These are phyloP conservation scores for Debaryomycetaceae sp. DNA, from an alignment of 1,139 yeast species.

Conservation along the genomic window DNA sequence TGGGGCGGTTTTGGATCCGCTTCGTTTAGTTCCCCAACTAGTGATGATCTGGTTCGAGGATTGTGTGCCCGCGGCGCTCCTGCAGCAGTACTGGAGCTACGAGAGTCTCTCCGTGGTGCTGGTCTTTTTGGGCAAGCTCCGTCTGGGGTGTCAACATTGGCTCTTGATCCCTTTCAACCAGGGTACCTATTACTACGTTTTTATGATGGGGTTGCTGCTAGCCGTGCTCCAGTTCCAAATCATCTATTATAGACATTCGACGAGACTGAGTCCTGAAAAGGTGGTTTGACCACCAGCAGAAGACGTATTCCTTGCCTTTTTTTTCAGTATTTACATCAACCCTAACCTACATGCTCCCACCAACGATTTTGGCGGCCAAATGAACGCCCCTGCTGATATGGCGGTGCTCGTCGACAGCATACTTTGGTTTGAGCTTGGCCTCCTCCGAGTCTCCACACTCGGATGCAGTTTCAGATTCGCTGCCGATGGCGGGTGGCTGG, in stretches of 20 bases:
- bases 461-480: background rate
- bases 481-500: slow-evolving; percentile 8
- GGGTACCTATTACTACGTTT: slow-evolving; percentile 17
- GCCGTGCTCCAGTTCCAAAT: slow-evolving; percentile 8
- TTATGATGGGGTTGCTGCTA: slow-evolving; percentile 6
- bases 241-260: slow-evolving; percentile 11
- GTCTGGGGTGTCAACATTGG: slow-evolving; percentile 1
- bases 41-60: slow-evolving; percentile 23
- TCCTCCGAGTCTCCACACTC: slow-evolving; percentile 3
- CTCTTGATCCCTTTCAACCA: slow-evolving; percentile 21
- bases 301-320: slow-evolving; percentile 5
- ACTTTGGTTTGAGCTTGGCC: slow-evolving; percentile 8
- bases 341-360: slow-evolving; percentile 50
- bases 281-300: no score
- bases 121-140: background rate
- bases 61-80: slow-evolving; percentile 15
- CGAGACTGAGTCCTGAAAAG: no score
- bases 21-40: slow-evolving; percentile 25
- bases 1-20: slow-evolving; percentile 13
- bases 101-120: slow-evolving; percentile 1
- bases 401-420: slow-evolving; percentile 49
- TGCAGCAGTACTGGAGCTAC: slow-evolving; percentile 5
- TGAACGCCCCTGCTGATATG: slow-evolving; percentile 56
- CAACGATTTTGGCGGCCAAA: slow-evolving; percentile 60
- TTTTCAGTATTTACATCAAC: background rate